These are phyloP conservation scores for Curvularia verruculosa DNA, from an alignment of 2,329 filamentous ascomycete species.

Conservation along the genomic window DNA sequence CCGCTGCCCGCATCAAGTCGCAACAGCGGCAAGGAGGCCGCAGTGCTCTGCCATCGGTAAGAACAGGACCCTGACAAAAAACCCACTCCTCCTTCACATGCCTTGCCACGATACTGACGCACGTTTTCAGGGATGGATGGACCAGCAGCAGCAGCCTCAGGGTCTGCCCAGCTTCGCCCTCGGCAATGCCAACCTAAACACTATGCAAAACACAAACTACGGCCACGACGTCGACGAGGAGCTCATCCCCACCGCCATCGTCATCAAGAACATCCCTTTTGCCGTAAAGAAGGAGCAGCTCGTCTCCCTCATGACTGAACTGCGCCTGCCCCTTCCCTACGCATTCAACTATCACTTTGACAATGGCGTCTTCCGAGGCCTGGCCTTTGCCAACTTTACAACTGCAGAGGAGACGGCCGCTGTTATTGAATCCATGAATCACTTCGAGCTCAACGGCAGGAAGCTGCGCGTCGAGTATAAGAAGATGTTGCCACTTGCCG, in stretches of 20 bases:
- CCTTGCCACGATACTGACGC: conserved; percentile 9
- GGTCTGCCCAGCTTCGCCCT: conserved; percentile 51
- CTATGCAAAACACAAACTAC: conserved; percentile 52
- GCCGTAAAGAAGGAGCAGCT: conserved; percentile 97
- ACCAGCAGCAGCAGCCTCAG: conserved; percentile 50
- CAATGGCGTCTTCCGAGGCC: conserved; percentile 91
- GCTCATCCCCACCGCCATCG: conserved; percentile 95
- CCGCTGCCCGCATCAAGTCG: conserved; percentile 62
- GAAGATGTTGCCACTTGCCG: conserved; percentile 96
- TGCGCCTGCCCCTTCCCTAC: conserved; percentile 92
- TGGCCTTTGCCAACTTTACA: conserved; percentile 98
- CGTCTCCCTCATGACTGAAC: conserved; percentile 89
- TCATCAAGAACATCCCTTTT: conserved; percentile 99
- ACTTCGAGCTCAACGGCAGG: conserved; percentile 90
- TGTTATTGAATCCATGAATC: conserved; percentile 93
- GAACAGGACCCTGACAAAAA: conserved; percentile 47
- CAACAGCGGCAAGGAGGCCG: conserved; percentile 57
- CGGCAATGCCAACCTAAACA: conserved; percentile 42
- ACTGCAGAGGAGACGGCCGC: conserved; percentile 90
- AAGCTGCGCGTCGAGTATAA: conserved; percentile 98
- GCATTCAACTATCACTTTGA: conserved; percentile 99
- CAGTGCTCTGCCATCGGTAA: conserved; percentile 74
- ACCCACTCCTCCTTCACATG: background rate
- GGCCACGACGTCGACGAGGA: conserved; percentile 72
- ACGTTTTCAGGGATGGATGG: conserved; percentile 65